Percentiles rank a stretch among this genome's conserved stretches.
Evolutionary conservation across 2,329 filamentous ascomycete species (phyloP).

Genomic region (Zopfia rhizophila): DNA sequence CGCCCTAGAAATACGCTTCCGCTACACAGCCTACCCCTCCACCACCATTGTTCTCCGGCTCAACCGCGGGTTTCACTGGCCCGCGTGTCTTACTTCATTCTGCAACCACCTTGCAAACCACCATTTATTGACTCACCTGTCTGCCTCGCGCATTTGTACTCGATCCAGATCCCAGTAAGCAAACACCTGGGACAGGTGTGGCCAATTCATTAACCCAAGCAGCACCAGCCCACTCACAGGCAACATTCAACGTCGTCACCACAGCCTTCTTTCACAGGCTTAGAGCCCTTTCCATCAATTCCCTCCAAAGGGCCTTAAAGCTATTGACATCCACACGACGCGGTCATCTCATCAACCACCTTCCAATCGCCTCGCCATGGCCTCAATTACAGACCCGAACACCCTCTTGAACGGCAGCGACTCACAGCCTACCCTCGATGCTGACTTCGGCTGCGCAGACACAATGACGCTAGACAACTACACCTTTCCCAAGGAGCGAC

Average conservation of each 20-base stretch:
- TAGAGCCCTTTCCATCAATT: slow-evolving; percentile 25
- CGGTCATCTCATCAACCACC: slow-evolving; percentile 1
- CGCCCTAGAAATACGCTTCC: not conserved
- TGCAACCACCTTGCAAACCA: slow-evolving; percentile 9
- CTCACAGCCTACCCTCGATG: slow-evolving; percentile 26
- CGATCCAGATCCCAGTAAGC: slow-evolving; percentile 18
- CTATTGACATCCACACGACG: not conserved
- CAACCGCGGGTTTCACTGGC: slow-evolving; percentile 3
- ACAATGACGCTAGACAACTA: slow-evolving; percentile 61
- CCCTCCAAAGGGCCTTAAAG: no score
- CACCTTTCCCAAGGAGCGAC: slow-evolving; percentile 69
- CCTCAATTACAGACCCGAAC: slow-evolving; percentile 31
- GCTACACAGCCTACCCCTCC: slow-evolving; percentile 1
- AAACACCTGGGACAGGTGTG: no score
- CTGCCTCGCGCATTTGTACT: slow-evolving; percentile 29
- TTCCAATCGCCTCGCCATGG: slow-evolving; percentile 29
- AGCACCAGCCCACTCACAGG: no score
- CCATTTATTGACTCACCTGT: slow-evolving; percentile 19
- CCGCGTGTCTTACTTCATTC: slow-evolving; percentile 14
- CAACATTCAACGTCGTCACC: no score
- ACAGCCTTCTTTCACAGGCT: slow-evolving; percentile 29
- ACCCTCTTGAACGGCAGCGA: slow-evolving; percentile 24
- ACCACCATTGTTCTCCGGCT: slow-evolving; percentile 2
- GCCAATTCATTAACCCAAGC: no score
- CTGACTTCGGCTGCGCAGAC: slow-evolving; percentile 36